These are phyloP conservation scores for Saccharomyces pastorianus DNA, from an alignment of 1,139 yeast genomes.

Conservation along the genomic window DNA sequence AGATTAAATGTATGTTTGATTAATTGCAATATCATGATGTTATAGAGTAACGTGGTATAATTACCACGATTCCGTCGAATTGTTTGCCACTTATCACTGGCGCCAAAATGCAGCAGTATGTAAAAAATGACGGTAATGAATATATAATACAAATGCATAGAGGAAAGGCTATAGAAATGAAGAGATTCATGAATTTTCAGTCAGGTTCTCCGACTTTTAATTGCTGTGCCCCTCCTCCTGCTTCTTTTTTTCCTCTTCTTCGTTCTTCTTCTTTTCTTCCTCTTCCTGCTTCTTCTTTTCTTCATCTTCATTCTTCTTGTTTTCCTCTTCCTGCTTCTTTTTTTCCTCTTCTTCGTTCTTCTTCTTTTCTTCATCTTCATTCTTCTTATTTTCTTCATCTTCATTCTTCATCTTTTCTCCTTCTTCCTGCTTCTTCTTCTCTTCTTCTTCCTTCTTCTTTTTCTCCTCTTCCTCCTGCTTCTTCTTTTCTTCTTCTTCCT, in stretches of 20 bases:
- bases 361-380: neutral
- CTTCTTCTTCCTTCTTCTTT: neutral
- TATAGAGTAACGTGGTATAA: too few species aligned
- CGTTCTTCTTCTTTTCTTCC: neutral
- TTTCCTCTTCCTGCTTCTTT: neutral
- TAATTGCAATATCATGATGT: neutral
- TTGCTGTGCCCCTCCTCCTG: neutral
- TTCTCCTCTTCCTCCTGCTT: neutral
- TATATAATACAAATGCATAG: neutral
- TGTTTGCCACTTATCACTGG: neutral
- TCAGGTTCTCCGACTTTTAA: neutral
- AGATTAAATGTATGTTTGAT: neutral
- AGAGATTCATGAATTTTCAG: neutral
- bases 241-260: neutral
- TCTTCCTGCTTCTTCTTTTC: neutral
- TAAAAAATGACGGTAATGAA: neutral
- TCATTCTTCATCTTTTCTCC: neutral
- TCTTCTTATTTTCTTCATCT: neutral
- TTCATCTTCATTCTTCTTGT: neutral
- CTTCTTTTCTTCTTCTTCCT: too few species aligned
- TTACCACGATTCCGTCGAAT: neutral
- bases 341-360: neutral
- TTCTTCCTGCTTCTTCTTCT: constrained; percentile 2
- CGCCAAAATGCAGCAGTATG: neutral
- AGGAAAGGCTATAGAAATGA: neutral